Base-by-base conservation (phyloP, 2,329 filamentous ascomycete species). In the Rutstroemia sp. region DNA sequence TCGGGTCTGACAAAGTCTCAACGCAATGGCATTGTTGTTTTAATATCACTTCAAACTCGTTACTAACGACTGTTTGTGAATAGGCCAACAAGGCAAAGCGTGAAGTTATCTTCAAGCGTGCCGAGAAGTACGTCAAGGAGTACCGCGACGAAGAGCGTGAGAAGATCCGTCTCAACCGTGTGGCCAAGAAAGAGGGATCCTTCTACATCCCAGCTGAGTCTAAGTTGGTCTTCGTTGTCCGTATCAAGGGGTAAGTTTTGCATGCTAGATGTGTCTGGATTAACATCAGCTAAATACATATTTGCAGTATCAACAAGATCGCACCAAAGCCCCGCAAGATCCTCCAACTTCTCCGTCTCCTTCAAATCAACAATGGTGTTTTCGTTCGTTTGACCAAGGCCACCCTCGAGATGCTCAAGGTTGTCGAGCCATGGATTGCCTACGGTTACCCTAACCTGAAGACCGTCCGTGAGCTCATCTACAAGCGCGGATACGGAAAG, bases 351-450 rank as follows among this genome's bases (percentile, higher is more conserved):
- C 92, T 99, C 75, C 92, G 94, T 83, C 90, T 99, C 67, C 87
- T 99, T 72, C 94, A 99, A 83, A 99, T 99, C 88, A 99, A 99
- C 89, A 97, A 96, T 78, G 94, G 92, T 78, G 90, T 96, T 77
- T 99, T 99, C 81, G 82, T 99, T 78, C 87, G 86, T 73, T 82
- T 96, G 73, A 97, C 92, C 80, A 99, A 97, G 88, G 94, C 94
- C 67, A 97, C 92, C 71, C 80, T 84, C 71, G 89, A 95, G 85
- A 96, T 96, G 91, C 83, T 95, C 73, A 95, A 94, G 82, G 85
- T 97, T 67, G 90, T 99, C 75, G 94, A 99, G 85, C 94, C 94
- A 69, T 99, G 94, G 85, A 87, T 99, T 70, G 92, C 94, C 72
- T 99, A 97, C 77, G 94, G 94, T 76, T 97, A 97, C 83, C 94